These are phyloP conservation scores for Dactylellina sp. DNA, from an alignment of 2,329 filamentous ascomycete genomes.

Conservation along the genomic window DNA sequence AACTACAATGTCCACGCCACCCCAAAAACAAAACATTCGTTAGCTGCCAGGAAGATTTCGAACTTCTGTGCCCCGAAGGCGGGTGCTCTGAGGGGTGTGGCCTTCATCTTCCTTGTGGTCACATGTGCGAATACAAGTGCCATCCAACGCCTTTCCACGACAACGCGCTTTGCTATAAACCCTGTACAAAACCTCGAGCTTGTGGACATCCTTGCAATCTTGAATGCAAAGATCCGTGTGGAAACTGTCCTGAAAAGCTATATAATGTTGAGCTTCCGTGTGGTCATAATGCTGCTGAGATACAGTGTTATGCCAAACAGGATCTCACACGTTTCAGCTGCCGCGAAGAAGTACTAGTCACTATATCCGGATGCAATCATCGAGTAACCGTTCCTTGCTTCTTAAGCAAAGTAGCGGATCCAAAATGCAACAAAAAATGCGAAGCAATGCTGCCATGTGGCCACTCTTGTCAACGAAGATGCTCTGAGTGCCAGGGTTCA, in stretches of 20 bases:
- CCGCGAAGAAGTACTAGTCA: slow-evolving; percentile 65
- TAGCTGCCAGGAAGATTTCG: slow-evolving; percentile 71
- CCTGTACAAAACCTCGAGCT: slow-evolving; percentile 61
- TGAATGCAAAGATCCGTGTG: slow-evolving; percentile 61
- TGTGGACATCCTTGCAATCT: slow-evolving; percentile 63
- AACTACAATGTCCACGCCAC: slow-evolving; percentile 73
- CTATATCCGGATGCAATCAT: slow-evolving; percentile 71
- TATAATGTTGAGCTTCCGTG: slow-evolving; percentile 54
- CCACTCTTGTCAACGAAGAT: slow-evolving; percentile 66
- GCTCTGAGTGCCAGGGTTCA: slow-evolving; percentile 66
- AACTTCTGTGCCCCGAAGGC: slow-evolving; percentile 70
- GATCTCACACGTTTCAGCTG: slow-evolving; percentile 67
- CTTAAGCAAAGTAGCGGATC: slow-evolving; percentile 64
- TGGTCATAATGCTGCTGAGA: slow-evolving; percentile 51
- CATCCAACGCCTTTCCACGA: slow-evolving; percentile 59
- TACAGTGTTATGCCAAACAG: slow-evolving; percentile 64
- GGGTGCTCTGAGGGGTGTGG: slow-evolving; percentile 70
- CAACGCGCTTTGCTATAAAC: slow-evolving; percentile 62
- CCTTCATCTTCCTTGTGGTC: slow-evolving; percentile 57
- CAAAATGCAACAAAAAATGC: slow-evolving; percentile 35
- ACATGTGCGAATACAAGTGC: slow-evolving; percentile 61
- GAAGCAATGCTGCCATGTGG: slow-evolving; percentile 23
- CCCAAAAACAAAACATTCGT: slow-evolving; percentile 68
- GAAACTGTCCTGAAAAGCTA: slow-evolving; percentile 52
- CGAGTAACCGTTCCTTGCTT: slow-evolving; percentile 67